Evolutionary conservation across 2,329 filamentous ascomycete species (phyloP), one percentile per base, ranked within the genome.

Genomic region (Fusarium brachygibbosum): DNA sequence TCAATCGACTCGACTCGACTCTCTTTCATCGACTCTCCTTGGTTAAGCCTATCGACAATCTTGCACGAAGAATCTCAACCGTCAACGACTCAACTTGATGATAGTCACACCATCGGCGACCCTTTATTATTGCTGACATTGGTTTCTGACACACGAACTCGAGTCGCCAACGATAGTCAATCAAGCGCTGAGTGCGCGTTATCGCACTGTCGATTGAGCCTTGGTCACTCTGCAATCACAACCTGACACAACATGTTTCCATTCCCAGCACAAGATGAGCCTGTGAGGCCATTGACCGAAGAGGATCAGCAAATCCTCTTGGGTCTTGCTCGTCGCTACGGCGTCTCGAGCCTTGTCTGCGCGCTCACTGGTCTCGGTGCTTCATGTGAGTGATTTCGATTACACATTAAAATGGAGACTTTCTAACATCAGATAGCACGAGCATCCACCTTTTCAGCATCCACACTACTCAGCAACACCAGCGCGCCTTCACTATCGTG

Each of bases 401-500:
- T 34, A 31, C 25, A 50, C 35, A 57, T 29, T 60, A 53, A 25
- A 21, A 41, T 54, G 16, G 51, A 38, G 45, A 35, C 34, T 2
- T 25, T 50, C 64, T 73, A 42, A 74, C 61, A 67, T 44, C 10
- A n/a, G n/a, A 42, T 57, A 82, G 80, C 80, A 10, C 80, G 79
- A 40, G 75, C 78, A 51, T 82, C 81, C 6, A 79, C 77, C 14
- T 74, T 81, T 23, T 82, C 80, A n/a, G 77, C 79, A 48, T 78
- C 75, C 21, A 82, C 80, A 14, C 71, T 82, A 21, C 75, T 81
- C 61, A 82, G 80, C 74, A 80, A 76, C 63, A 74, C 77, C 21
- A 81, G 78, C 66, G 80, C 78, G 9, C 80, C 81, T 8, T 82
- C 81, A 9, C 71, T 82, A 53, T 78, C 77, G 19, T 83, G 80